phyloP scores from a whole-genome alignment of 257 asterid genomes.

The Schizonepeta tenuifolia region DNA sequence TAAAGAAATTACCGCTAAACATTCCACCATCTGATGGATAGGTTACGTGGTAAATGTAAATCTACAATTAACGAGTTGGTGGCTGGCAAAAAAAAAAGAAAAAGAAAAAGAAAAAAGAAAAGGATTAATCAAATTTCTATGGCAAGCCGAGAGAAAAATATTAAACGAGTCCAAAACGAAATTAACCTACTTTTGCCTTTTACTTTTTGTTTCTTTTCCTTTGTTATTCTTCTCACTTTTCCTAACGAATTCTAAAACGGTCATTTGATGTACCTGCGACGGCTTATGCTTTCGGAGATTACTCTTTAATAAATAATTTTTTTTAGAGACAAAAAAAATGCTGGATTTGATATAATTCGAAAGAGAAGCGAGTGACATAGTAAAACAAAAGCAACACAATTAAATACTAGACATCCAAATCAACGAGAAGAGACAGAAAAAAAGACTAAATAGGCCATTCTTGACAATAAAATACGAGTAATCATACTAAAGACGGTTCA shows the following conservation, averaged over 20 bases:
- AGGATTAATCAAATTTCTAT: too few species aligned
- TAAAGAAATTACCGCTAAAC: too few species aligned
- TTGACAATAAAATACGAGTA: neutral
- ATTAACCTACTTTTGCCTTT: conserved; percentile 11
- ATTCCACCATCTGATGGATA: too few species aligned
- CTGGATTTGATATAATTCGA: neutral
- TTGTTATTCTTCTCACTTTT: neutral
- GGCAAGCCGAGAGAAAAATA: neutral
- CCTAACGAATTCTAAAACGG: conserved; percentile 6
- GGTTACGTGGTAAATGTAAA: neutral
- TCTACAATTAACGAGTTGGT: neutral
- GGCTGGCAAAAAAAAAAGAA: neutral
- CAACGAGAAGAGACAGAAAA: neutral
- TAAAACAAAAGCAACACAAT: neutral
- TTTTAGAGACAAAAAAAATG: neutral
- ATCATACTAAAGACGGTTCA: neutral
- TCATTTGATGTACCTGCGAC: neutral
- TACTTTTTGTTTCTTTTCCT: conserved; percentile 5
- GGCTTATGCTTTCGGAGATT: neutral
- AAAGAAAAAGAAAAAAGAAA: neutral
- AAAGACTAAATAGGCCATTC: neutral
- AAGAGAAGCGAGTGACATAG: neutral
- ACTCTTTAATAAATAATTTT: neutral
- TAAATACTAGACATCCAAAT: neutral
- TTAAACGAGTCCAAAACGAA: neutral